Evolutionary conservation across 192 early-diverging fungal genomes (phyloP), one percentile per base, ranked within the genome.

Genomic region (Coemansia sp.): DNA sequence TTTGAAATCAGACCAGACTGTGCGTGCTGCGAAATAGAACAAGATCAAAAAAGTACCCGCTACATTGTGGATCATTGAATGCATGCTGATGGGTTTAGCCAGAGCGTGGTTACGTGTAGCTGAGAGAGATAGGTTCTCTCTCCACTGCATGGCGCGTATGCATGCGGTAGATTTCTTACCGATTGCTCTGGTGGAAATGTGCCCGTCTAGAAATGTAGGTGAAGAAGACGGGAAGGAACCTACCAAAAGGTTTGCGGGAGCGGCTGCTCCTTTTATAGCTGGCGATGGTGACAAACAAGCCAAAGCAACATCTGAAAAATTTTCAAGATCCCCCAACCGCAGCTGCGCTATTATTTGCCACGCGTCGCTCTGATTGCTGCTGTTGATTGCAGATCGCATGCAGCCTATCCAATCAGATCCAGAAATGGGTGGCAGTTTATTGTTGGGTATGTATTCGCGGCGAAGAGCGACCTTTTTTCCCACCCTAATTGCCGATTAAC

Each of bases 151-250:
- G 27, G 2, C 27, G 27, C 27, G 7, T 30, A 30, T 30, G 27
- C 27, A 7, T 30, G 27, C 7, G 27, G 27, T 22, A 9, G 42
- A 59, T 62, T 57, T 24, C 59, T 55, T 67, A 56, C 66, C 66
- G 49, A 24, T 48, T 15, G 44, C 17, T 15, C 21, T 17, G 44
- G 17, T 48, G 46, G 30, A 19, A 42, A 55, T 53, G 61, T 70
- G 68, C 67, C 73, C 73, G 73, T 70, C 73, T 57, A 49, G 39
- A 52, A 55, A 34, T 59, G 18, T 65, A 47, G 45, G 57, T 56
- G 44, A 56, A 33, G 57, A 70, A 59, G 68, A 77, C 73, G 73
- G 73, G 73, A 77, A 77, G 68, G 68, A 77, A 63, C 30, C 56
- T 25, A 48, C 17, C 25, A 18, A 34, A 30, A 37, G 23, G 22